Percentiles rank a stretch among this genome's conserved stretches.
Conservation (phyloP, 345 rosid genomes). For the Rhodamnia argentea region DNA sequence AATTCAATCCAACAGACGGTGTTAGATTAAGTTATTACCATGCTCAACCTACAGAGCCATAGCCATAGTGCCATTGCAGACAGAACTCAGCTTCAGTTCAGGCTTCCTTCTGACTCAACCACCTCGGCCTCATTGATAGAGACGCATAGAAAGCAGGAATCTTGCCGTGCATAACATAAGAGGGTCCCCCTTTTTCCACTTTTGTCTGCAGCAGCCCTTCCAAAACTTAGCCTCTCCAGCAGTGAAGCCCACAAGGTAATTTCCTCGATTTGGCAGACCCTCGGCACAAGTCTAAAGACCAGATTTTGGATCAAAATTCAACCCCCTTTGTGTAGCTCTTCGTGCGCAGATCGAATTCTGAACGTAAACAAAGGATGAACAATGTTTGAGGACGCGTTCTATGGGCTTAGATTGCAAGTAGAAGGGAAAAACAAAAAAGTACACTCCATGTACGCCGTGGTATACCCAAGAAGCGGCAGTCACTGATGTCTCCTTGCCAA, state of each 20-base stretch:
- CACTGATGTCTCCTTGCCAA: background rate
- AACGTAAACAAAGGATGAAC: background rate
- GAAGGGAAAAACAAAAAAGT: background rate
- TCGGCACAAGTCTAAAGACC: background rate
- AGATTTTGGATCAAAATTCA: background rate
- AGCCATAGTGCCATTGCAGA: background rate
- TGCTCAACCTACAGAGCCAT: background rate
- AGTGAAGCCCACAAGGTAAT: background rate
- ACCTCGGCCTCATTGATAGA: background rate
- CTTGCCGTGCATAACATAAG: background rate
- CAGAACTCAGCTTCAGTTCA: background rate
- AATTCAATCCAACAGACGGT: background rate
- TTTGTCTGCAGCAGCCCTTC: background rate
- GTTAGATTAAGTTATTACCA: background rate
- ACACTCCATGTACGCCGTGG: background rate
- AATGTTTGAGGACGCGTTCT: background rate
- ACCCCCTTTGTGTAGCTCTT: background rate
- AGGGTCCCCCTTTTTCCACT: background rate
- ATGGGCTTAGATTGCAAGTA: background rate
- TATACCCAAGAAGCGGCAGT: background rate
- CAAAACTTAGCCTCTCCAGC: background rate
- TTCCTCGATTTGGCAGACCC: background rate
- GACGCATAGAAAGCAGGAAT: background rate
- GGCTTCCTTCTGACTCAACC: background rate
- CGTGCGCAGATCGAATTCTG: background rate